Percentiles rank a stretch among this genome's conserved stretches.
phyloP scores from a whole-genome alignment of 345 rosid genomes.

The Bruguiera parviflora region DNA sequence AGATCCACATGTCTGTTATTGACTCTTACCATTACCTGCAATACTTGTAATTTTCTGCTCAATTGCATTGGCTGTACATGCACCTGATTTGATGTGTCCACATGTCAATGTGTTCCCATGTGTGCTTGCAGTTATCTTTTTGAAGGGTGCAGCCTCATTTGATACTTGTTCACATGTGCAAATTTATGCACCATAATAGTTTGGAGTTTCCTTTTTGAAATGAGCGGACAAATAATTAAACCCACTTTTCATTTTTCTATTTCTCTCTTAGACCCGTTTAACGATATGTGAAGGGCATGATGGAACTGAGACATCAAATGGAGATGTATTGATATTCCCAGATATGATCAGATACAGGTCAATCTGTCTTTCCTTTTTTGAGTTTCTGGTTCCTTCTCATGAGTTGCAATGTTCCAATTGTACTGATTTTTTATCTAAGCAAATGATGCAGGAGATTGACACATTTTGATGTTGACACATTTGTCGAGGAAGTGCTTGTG shows the following conservation, averaged over 20 bases:
- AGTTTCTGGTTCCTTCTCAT: constrained; percentile 6
- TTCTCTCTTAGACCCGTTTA: constrained; percentile 58
- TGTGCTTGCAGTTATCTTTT: not conserved
- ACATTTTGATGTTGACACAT: constrained; percentile 96
- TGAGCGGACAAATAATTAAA: not conserved
- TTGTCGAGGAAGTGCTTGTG: constrained; percentile 96
- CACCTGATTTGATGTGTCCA: not conserved
- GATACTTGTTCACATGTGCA: not conserved
- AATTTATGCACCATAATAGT: no score
- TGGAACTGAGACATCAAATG: constrained; percentile 95
- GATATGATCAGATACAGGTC: constrained; percentile 99
- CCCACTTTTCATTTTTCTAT: constrained; percentile 1
- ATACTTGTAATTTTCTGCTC: not conserved
- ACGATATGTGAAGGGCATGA: constrained; percentile 98
- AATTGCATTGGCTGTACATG: not conserved
- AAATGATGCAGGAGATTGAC: constrained; percentile 84
- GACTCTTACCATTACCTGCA: not conserved
- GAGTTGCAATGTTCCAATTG: constrained; percentile 4
- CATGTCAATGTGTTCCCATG: not conserved
- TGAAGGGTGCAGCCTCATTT: no score
- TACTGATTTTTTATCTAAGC: constrained; percentile 19
- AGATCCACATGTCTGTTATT: not conserved
- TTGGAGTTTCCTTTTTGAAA: not conserved
- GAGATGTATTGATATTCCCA: constrained; percentile 96
- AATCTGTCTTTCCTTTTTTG: constrained; percentile 8